Evolutionary conservation across 1,139 yeast species (phyloP), one percentile per base, ranked within the genome.

Genomic region (Blastobotrys proliferans): DNA sequence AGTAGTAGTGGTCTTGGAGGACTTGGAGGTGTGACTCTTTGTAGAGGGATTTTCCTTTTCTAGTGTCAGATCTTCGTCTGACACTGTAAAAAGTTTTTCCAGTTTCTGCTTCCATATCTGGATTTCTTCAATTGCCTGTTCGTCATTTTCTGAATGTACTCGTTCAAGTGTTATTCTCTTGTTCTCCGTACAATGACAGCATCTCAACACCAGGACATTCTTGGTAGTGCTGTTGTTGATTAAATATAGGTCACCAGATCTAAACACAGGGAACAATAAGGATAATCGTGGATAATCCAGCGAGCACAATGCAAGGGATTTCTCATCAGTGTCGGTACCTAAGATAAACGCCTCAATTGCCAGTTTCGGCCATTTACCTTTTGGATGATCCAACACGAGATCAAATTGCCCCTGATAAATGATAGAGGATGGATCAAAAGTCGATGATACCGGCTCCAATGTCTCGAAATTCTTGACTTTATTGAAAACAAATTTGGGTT

Each of bases 251-350:
- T 67, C 69, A 16, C 60, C 59, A 5, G 48, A 45, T 27, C 63
- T 56, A 30, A 68, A 52, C 4, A 64, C 53, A 9, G 65, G 63
- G 48, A 67, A 68, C 38, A 68, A 45, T 32, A 68, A 51, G 2
- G 63, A 56, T 33, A 67, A 53, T 3, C 68, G 68, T 3, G 67
- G 53, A 33, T 60, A 54, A 37, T 62, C 62, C 13, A 65, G 52
- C 22, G 59, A 56, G 46, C 69, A 66, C 17, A 68, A 47, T 1
- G 66, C 70, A 19, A 68, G 46, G 24, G 63, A 55, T 38, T 50
- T 16, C 43, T 39, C 37, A 19, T 22, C 31, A 29, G 20, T 20
- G 45, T 43, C 35, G 39, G 50, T 38, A 42, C 45, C 25, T 48
- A 52, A 44, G 43, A 61, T 28, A 40, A 54, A 39, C 4, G 63